Percentiles rank a stretch among this genome's conserved stretches.
phyloP scores from a whole-genome alignment of 2,329 filamentous ascomycete species.

The Scedosporium minutisporum region DNA sequence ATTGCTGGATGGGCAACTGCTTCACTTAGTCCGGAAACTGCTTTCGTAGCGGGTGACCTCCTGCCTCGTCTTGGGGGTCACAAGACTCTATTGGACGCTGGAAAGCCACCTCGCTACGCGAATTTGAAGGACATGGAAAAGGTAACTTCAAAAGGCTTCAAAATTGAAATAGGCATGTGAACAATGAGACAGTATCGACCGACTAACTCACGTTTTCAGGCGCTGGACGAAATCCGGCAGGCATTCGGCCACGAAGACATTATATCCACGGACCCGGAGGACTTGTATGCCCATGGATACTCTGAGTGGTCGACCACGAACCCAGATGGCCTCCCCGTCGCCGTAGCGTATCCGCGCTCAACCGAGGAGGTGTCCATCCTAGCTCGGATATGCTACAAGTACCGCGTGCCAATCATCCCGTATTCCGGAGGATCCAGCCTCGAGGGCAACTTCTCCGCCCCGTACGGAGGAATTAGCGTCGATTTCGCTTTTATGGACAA shows the following conservation, averaged over 20 bases:
- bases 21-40: background rate
- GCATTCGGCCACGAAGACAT: conserved; percentile 41
- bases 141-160: conserved; percentile 10
- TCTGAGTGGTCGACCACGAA: conserved; percentile 58
- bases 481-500: conserved; percentile 85
- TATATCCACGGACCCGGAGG: conserved; percentile 53
- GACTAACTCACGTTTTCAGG: conserved; percentile 25
- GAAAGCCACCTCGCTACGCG: conserved; percentile 22
- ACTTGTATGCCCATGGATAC: conserved; percentile 53
- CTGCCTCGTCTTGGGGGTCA: background rate
- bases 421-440: conserved; percentile 81
- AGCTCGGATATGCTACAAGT: conserved; percentile 63
- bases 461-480: conserved; percentile 77
- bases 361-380: conserved; percentile 52
- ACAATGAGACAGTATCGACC: background rate
- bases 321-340: conserved; percentile 49
- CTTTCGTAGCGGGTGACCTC: background rate
- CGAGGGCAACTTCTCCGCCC: conserved; percentile 84
- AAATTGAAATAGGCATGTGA: background rate
- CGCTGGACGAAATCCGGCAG: conserved; percentile 43
- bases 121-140: conserved; percentile 22
- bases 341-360: conserved; percentile 52
- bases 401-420: conserved; percentile 74
- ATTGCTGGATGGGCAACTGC: conserved; percentile 3
- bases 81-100: conserved; percentile 4